These are phyloP conservation scores for Plenodomus lindquistii DNA, from an alignment of 2,329 filamentous ascomycete species.

Conservation along the genomic window DNA sequence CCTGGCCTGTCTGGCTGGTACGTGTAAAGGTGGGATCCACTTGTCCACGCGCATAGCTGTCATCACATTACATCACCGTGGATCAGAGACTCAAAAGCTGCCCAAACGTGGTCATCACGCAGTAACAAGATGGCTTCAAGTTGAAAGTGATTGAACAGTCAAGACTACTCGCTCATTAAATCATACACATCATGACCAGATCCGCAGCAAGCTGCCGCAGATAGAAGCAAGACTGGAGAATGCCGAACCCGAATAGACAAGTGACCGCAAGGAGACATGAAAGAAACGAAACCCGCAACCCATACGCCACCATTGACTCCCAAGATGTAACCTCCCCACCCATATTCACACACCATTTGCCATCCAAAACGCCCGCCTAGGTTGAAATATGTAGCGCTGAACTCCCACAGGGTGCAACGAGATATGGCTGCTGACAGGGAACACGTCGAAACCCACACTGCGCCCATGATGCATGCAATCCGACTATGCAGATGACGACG, in stretches of 20 bases:
- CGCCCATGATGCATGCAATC: conserved; percentile 30
- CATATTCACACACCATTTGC: conserved; percentile 12
- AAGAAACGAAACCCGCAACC: conserved; percentile 13
- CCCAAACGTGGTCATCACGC: neutral
- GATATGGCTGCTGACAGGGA: conserved; percentile 14
- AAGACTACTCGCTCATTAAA: conserved; percentile 28
- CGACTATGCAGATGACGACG: conserved; percentile 11
- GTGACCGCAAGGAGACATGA: conserved; percentile 15
- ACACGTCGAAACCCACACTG: conserved; percentile 16
- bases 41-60: no score
- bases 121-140: neutral
- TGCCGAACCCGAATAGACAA: conserved; percentile 14
- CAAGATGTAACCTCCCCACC: conserved; percentile 14
- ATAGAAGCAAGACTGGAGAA: conserved; percentile 26
- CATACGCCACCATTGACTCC: conserved; percentile 20
- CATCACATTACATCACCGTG: no score
- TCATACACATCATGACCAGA: conserved; percentile 31
- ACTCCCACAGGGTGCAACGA: conserved; percentile 8
- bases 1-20: no score
- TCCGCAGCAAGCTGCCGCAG: conserved; percentile 20
- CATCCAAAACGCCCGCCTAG: conserved; percentile 31
- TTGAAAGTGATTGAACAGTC: conserved; percentile 6
- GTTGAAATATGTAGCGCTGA: conserved; percentile 17
- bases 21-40: no score
- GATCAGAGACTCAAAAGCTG: neutral